Percentiles rank a stretch among this genome's conserved stretches.
These are phyloP conservation scores for Litchi chinensis DNA, from an alignment of 345 rosid species.

Conservation along the genomic window DNA sequence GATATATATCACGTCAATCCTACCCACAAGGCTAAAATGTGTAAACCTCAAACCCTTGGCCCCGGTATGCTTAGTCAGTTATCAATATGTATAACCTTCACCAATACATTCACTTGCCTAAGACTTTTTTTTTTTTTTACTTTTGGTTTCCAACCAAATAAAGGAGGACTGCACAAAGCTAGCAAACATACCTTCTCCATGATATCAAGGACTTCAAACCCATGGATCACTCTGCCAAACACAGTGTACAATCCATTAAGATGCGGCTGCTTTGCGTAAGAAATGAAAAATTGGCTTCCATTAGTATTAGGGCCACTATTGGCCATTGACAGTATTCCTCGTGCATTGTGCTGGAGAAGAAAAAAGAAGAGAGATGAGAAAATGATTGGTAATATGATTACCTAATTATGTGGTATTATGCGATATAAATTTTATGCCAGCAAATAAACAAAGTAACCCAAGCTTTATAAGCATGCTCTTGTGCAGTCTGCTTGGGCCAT, in stretches of 20 bases:
- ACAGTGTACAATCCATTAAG: slow-evolving; percentile 93
- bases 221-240: slow-evolving; percentile 95
- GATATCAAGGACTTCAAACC: slow-evolving; percentile 95
- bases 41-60: neutral
- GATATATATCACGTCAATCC: neutral
- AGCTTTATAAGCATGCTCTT: neutral
- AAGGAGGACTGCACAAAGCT: neutral
- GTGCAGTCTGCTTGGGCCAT: neutral
- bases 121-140: neutral
- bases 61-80: neutral
- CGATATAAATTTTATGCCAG: neutral
- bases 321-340: slow-evolving; percentile 94
- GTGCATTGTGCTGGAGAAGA: slow-evolving; percentile 79
- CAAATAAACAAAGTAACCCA: neutral
- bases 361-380: neutral
- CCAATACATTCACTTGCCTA: neutral
- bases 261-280: slow-evolving; percentile 93
- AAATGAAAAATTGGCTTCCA: slow-evolving; percentile 92
- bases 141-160: neutral
- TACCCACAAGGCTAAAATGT: neutral
- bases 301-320: slow-evolving; percentile 97
- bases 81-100: neutral
- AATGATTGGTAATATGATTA: neutral
- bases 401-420: neutral
- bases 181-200: slow-evolving; percentile 84